Evolutionary conservation across 805 yeast genomes (phyloP).

Genomic region (Torulaspora microellipsoides): DNA sequence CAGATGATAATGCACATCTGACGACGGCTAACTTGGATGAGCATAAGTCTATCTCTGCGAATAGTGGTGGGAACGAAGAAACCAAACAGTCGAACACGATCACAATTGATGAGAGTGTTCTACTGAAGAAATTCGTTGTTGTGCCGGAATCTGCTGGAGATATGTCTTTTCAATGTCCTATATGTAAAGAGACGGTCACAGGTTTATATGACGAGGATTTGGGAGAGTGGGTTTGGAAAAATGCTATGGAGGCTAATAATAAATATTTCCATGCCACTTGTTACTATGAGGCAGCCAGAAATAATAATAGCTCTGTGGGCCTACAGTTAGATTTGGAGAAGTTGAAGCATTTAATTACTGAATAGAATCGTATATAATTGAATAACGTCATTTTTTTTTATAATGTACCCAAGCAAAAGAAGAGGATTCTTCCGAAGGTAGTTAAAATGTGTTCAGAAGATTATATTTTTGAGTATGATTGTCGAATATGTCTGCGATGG

Average conservation of each 20-base stretch:
- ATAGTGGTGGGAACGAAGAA: conserved; percentile 1
- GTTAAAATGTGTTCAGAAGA: too few species aligned
- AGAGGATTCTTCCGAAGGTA: too few species aligned
- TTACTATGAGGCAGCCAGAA: conserved; percentile 50
- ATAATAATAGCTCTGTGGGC: conserved; percentile 15
- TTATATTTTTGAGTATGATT: too few species aligned
- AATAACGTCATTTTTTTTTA: too few species aligned
- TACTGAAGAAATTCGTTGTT: conserved; percentile 48
- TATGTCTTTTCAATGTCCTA: conserved; percentile 57
- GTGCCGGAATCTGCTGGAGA: conserved; percentile 63
- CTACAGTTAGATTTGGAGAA: conserved; percentile 21
- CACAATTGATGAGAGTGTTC: conserved; percentile 28
- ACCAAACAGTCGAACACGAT: conserved; percentile 2
- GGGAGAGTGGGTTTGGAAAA: conserved; percentile 81
- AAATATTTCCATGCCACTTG: conserved; percentile 64
- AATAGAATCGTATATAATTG: not conserved
- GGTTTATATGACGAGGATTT: conserved; percentile 68
- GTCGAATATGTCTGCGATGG: too few species aligned
- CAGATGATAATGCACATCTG: conserved; percentile 7
- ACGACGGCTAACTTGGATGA: conserved; percentile 20
- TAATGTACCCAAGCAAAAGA: too few species aligned
- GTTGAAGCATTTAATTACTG: conserved; percentile 20
- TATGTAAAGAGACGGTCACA: conserved; percentile 61
- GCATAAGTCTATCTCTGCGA: conserved; percentile 2
- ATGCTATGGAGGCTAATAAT: conserved; percentile 50